Conservation (phyloP, 148 eudicot genomes). For the Chenopodium berlandieri region DNA sequence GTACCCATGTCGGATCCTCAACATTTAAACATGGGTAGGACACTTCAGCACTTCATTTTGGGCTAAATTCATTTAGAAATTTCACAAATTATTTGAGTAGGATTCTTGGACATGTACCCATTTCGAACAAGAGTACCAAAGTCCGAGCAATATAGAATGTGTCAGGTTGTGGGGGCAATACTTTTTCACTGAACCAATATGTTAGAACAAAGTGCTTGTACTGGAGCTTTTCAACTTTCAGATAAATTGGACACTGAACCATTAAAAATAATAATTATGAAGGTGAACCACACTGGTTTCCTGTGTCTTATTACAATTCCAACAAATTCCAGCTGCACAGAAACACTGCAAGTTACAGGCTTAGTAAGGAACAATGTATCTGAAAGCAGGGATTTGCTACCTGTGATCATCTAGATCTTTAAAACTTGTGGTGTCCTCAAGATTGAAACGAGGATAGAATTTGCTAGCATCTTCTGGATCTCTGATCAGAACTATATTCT, state of each 20-base stretch:
- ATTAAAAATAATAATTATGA: neutral
- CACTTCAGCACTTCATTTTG: too few species aligned
- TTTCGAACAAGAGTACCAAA: too few species aligned
- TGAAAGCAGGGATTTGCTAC: slow-evolving; percentile 32
- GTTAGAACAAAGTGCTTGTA: neutral
- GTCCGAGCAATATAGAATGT: neutral
- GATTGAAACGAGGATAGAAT: slow-evolving; percentile 91
- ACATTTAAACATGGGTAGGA: too few species aligned
- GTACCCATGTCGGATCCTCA: too few species aligned
- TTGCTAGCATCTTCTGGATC: slow-evolving; percentile 88
- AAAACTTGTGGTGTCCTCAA: slow-evolving; percentile 92
- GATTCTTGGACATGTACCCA: too few species aligned
- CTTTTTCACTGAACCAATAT: neutral
- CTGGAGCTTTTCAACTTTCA: neutral
- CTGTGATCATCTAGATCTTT: slow-evolving; percentile 81
- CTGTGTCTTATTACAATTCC: neutral
- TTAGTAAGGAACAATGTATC: neutral
- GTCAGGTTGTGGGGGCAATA: neutral
- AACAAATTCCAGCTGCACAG: neutral
- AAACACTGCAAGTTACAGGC: neutral
- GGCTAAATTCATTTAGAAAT: too few species aligned
- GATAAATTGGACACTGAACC: neutral
- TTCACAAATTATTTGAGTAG: too few species aligned
- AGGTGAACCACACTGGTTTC: neutral
- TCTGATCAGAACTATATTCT: slow-evolving; percentile 81